phyloP scores from a whole-genome alignment of 495 filamentous ascomycete genomes.

The Trichoderma gamsii region DNA sequence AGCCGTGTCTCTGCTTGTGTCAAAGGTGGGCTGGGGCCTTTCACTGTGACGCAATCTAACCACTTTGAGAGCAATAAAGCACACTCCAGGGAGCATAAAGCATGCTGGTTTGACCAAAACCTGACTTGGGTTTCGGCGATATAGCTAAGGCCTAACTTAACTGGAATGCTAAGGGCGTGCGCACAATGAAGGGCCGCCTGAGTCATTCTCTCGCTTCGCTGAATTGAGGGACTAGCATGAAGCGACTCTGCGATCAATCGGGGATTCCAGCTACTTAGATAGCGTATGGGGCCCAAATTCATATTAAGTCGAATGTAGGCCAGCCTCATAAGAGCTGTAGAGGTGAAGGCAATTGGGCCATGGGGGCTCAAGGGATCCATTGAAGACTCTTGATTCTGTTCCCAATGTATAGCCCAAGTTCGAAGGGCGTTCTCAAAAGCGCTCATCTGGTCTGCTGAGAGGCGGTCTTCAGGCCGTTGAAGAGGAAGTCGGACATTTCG shows the following conservation, averaged over 20 bases:
- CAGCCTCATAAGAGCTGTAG: neutral
- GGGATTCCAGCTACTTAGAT: neutral
- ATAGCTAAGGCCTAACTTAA: neutral
- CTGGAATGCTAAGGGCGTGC: neutral
- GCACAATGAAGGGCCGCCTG: neutral
- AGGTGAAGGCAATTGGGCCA: neutral
- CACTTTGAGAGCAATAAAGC: neutral
- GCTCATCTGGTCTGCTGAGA: neutral
- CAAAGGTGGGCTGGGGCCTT: neutral
- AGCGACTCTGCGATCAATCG: neutral
- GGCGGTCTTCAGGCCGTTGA: neutral
- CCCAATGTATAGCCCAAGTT: neutral
- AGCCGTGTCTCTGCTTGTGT: neutral
- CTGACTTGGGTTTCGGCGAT: neutral
- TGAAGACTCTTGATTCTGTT: neutral
- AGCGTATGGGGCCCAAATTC: neutral
- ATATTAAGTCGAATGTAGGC: neutral
- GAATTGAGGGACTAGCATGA: neutral
- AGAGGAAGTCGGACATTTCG: neutral
- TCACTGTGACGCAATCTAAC: neutral
- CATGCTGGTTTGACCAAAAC: neutral
- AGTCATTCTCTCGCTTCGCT: neutral
- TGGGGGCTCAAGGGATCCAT: neutral
- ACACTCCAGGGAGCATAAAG: neutral
- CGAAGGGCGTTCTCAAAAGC: neutral